phyloP scores from a whole-genome alignment of 495 filamentous ascomycete species.

The Annulohypoxylon bovei region DNA sequence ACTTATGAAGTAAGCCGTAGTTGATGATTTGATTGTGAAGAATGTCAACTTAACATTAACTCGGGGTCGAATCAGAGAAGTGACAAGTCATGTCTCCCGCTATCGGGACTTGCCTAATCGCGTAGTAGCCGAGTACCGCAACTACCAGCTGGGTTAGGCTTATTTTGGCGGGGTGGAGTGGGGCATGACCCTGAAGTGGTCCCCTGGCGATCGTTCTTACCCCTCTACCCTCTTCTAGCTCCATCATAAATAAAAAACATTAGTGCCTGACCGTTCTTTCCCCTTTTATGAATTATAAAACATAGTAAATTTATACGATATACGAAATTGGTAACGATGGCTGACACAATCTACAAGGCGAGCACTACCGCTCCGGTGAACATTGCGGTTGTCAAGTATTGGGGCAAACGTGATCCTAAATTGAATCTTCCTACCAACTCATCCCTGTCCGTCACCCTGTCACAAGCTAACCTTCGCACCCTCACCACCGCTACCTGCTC shows the following conservation, averaged over 20 bases:
- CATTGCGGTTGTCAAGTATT: slow-evolving; percentile 99
- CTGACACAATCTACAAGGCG: slow-evolving; percentile 77
- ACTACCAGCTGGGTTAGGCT: background rate
- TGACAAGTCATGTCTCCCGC: background rate
- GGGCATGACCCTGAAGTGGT: background rate
- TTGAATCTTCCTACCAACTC: slow-evolving; percentile 98
- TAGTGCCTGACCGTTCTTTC: slow-evolving; percentile 15
- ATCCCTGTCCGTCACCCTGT: slow-evolving; percentile 94
- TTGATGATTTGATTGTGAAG: background rate
- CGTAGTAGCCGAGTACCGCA: slow-evolving; percentile 3
- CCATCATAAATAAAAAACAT: slow-evolving; percentile 11
- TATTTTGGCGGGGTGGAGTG: background rate
- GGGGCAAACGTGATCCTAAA: slow-evolving; percentile 93
- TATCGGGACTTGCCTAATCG: background rate
- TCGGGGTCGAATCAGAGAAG: background rate
- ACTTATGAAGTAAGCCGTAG: background rate
- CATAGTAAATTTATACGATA: background rate
- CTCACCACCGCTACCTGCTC: slow-evolving; percentile 97
- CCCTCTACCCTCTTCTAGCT: background rate
- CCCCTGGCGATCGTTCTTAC: slow-evolving; percentile 4
- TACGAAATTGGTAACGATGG: slow-evolving; percentile 49
- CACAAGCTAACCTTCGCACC: slow-evolving; percentile 91
- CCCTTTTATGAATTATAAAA: background rate
- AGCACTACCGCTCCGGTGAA: slow-evolving; percentile 98
- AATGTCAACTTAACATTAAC: slow-evolving; percentile 3